A percentile compares a stretch with the other conserved stretches of the same genome.
phyloP scores from a whole-genome alignment of 768 basidiomycete genomes.

The Russula virescens region DNA sequence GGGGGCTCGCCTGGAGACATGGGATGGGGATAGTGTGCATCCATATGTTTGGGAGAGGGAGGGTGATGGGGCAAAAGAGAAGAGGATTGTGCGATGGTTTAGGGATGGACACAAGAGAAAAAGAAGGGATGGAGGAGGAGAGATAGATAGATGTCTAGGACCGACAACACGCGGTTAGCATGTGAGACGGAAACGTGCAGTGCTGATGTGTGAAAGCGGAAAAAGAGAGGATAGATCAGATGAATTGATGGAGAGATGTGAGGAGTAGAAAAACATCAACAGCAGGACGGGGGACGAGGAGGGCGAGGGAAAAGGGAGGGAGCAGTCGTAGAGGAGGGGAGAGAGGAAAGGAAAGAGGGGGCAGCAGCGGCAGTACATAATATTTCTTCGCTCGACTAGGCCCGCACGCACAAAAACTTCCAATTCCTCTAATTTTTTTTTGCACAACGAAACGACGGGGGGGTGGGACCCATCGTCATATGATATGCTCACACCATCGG shows the following conservation, averaged over 20 bases:
- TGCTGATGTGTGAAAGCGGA: slow-evolving; percentile 18
- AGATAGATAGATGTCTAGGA: slow-evolving; percentile 15
- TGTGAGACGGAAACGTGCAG: slow-evolving; percentile 21
- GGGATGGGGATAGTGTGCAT: slow-evolving; percentile 27
- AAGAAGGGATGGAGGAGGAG: slow-evolving; percentile 3
- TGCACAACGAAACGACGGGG: background rate
- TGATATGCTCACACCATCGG: background rate
- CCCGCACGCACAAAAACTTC: too few relatives aligned
- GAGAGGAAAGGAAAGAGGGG: background rate
- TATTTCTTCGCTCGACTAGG: slow-evolving; percentile 2
- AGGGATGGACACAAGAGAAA: slow-evolving; percentile 6
- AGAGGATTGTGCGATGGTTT: slow-evolving; percentile 11
- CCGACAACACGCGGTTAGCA: slow-evolving; percentile 19
- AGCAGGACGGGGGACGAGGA: slow-evolving; percentile 4
- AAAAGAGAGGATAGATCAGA: slow-evolving; percentile 22
- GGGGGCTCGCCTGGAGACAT: slow-evolving; percentile 30
- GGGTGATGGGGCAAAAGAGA: background rate
- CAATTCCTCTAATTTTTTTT: too few relatives aligned
- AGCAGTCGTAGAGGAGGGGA: background rate
- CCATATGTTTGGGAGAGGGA: slow-evolving; percentile 26
- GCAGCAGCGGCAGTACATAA: slow-evolving; percentile 14
- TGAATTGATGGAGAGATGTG: slow-evolving; percentile 5
- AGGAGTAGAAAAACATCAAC: slow-evolving; percentile 13
- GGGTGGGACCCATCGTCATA: too few relatives aligned
- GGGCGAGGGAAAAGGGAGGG: background rate